Evolutionary conservation across 2,329 filamentous ascomycete genomes (phyloP).

Genomic region (Penicillium glabrum): DNA sequence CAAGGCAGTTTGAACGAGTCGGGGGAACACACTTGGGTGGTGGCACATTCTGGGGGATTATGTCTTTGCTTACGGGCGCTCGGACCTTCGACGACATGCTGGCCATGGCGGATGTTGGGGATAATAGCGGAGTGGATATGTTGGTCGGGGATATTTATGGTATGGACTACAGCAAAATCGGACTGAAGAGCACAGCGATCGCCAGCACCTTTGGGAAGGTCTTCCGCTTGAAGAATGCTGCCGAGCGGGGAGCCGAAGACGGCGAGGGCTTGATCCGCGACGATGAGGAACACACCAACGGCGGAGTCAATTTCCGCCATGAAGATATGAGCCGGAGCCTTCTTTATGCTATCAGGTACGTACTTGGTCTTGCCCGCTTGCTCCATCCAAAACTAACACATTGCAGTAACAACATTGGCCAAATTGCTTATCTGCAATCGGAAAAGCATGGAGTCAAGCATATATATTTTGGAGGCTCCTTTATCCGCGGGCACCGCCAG

Average conservation of each 20-base stretch:
- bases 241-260: conserved; percentile 76
- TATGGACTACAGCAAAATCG: conserved; percentile 92
- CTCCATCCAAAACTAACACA: conserved; percentile 23
- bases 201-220: conserved; percentile 97
- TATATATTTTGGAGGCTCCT: conserved; percentile 97
- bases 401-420: conserved; percentile 88
- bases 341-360: conserved; percentile 78
- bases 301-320: conserved; percentile 61
- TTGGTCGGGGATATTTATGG: conserved; percentile 98
- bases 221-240: conserved; percentile 85
- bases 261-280: conserved; percentile 59
- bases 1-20: conserved; percentile 81
- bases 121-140: conserved; percentile 94
- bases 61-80: conserved; percentile 89
- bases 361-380: too few relatives aligned
- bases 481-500: conserved; percentile 92
- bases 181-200: conserved; percentile 91
- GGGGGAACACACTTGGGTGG: conserved; percentile 93
- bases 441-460: conserved; percentile 88
- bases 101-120: conserved; percentile 81
- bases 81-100: conserved; percentile 98
- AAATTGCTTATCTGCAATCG: conserved; percentile 95
- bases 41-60: conserved; percentile 94
- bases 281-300: conserved; percentile 34
- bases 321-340: conserved; percentile 89